A percentile compares a stretch with the other conserved stretches of the same genome.
Evolutionary conservation across 257 asterid species (phyloP).

Genomic region (Thymus mandschuricus): DNA sequence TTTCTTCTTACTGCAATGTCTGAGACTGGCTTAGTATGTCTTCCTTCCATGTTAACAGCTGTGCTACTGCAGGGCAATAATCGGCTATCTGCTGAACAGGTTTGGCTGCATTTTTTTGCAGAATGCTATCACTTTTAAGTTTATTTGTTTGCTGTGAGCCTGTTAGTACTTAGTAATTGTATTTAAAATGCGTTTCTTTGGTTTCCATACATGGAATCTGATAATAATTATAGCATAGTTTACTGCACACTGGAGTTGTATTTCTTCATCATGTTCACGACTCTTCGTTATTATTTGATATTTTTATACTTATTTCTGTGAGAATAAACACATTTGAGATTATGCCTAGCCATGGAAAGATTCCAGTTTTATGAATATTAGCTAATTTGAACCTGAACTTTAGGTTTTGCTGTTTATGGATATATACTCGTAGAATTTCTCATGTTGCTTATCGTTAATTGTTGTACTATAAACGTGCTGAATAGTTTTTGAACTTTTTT

Average conservation of each 20-base stretch:
- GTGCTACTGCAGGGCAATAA: conserved; percentile 93
- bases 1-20: conserved; percentile 85
- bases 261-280: background rate
- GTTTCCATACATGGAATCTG: background rate
- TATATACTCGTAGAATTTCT: conserved; percentile 15
- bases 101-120: conserved; percentile 17
- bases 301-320: background rate
- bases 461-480: background rate
- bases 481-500: conserved; percentile 36
- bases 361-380: no score
- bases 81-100: conserved; percentile 87
- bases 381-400: conserved; percentile 8
- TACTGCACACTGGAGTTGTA: conserved; percentile 16
- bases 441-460: conserved; percentile 5
- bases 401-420: background rate
- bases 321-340: no score
- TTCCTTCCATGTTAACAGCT: conserved; percentile 98
- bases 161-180: background rate
- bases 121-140: background rate
- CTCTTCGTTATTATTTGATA: background rate
- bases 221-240: conserved; percentile 6
- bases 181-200: background rate
- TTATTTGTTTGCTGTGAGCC: conserved; percentile 5
- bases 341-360: no score
- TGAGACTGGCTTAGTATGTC: conserved; percentile 98